phyloP scores from a whole-genome alignment of 441 rosid species.

The Brassica balearica region DNA sequence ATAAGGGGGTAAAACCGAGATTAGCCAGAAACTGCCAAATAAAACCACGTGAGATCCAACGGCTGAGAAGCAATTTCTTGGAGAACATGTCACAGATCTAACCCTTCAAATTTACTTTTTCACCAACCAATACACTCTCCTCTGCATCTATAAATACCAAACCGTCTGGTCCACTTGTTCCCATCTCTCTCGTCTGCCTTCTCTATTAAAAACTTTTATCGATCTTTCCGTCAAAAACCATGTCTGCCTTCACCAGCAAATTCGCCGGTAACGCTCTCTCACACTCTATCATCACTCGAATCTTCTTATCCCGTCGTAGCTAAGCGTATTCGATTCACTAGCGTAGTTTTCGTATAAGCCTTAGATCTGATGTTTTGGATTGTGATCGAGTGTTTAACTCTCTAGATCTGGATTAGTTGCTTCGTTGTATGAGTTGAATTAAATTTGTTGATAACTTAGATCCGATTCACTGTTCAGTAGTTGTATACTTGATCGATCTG shows the following conservation, averaged over 20 bases:
- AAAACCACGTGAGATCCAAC: constrained; percentile 45
- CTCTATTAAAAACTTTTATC: constrained; percentile 30
- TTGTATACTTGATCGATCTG: not conserved
- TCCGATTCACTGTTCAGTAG: constrained; percentile 19
- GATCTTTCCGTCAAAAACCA: constrained; percentile 34
- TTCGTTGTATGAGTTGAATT: not conserved
- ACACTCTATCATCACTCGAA: not conserved
- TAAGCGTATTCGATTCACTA: not conserved
- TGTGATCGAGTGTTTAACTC: not conserved
- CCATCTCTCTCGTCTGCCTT: constrained; percentile 30
- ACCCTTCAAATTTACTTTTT: constrained; percentile 28
- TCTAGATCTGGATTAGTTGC: constrained; percentile 30
- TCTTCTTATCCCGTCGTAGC: not conserved
- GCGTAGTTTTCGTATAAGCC: not conserved
- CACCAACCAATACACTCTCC: constrained; percentile 32
- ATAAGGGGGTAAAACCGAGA: constrained; percentile 25
- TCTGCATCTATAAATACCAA: constrained; percentile 31
- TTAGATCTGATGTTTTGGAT: constrained; percentile 26
- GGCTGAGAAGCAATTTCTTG: constrained; percentile 40
- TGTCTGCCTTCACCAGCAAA: constrained; percentile 51
- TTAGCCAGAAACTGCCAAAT: constrained; percentile 14
- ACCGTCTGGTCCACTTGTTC: constrained; percentile 29
- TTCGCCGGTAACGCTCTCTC: constrained; percentile 41
- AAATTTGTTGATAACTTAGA: constrained; percentile 14
- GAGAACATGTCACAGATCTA: constrained; percentile 44